phyloP scores from a whole-genome alignment of 257 asterid species.

The Solanum pinnatisectum region DNA sequence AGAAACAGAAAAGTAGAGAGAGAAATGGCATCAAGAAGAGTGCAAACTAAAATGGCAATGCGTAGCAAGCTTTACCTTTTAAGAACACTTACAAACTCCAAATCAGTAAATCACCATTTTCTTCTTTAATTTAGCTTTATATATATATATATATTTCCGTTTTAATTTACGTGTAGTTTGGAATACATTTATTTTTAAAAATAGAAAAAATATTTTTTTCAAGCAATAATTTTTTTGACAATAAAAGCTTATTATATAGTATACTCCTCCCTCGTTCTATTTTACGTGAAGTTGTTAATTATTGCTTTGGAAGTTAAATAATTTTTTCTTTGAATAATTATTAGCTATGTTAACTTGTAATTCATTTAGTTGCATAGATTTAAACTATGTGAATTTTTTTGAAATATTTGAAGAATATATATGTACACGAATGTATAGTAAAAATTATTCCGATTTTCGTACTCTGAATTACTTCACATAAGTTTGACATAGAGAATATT shows the following conservation, averaged over 20 bases:
- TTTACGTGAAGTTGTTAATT: neutral
- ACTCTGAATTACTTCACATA: too few species aligned
- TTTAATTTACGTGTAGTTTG: neutral
- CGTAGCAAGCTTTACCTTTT: slow-evolving; percentile 51
- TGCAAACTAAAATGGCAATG: slow-evolving; percentile 14
- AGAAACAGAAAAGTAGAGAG: neutral
- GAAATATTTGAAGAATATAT: too few species aligned
- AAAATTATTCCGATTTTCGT: too few species aligned
- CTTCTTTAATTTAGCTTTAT: neutral
- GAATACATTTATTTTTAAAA: neutral
- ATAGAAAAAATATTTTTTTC: too few species aligned
- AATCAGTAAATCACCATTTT: slow-evolving; percentile 33
- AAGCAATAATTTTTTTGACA: neutral
- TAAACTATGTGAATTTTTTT: too few species aligned
- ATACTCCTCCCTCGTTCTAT: neutral
- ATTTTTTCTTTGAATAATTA: neutral
- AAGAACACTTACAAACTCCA: slow-evolving; percentile 50
- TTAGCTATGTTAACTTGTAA: neutral
- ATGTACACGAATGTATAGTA: too few species aligned
- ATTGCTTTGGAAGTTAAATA: neutral
- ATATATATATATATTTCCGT: too few species aligned
- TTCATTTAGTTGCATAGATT: neutral
- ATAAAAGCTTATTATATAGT: neutral
- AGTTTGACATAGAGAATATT: too few species aligned
- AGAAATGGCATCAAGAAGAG: slow-evolving; percentile 27